These are phyloP conservation scores for Claviceps fusiformis DNA, from an alignment of 2,329 filamentous ascomycete genomes.

Conservation along the genomic window DNA sequence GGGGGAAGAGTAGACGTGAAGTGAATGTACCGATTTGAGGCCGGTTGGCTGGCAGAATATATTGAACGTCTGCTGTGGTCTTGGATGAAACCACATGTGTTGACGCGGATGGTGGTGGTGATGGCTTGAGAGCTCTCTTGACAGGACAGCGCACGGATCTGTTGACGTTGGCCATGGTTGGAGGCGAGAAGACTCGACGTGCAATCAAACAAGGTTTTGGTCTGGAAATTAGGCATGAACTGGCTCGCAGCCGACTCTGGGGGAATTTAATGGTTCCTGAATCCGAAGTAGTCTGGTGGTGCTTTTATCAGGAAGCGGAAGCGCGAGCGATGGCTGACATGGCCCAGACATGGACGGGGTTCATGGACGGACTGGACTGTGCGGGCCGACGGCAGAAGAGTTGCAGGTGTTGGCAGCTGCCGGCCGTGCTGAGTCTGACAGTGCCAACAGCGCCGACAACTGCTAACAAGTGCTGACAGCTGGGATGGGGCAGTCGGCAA, in stretches of 20 bases:
- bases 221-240: background rate
- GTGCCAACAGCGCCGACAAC: background rate
- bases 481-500: background rate
- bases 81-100: conserved; percentile 14
- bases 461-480: background rate
- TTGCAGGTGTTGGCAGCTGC: background rate
- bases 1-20: no score
- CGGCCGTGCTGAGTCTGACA: no score
- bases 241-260: background rate
- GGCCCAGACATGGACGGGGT: background rate
- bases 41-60: conserved; percentile 15
- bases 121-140: conserved; percentile 14
- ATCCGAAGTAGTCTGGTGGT: no score
- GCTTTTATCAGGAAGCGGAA: background rate
- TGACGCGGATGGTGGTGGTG: conserved; percentile 10
- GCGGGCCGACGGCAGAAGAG: background rate
- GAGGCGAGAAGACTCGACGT: background rate
- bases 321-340: background rate
- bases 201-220: no score
- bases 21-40: conserved; percentile 13
- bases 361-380: no score
- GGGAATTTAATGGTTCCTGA: no score
- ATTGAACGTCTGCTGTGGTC: conserved; percentile 16
- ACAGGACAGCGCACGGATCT: conserved; percentile 6
- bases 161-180: background rate